A percentile compares a stretch with the other conserved stretches of the same genome.
Conservation (phyloP, 768 basidiomycete genomes). For the Pisolithus marmoratus region DNA sequence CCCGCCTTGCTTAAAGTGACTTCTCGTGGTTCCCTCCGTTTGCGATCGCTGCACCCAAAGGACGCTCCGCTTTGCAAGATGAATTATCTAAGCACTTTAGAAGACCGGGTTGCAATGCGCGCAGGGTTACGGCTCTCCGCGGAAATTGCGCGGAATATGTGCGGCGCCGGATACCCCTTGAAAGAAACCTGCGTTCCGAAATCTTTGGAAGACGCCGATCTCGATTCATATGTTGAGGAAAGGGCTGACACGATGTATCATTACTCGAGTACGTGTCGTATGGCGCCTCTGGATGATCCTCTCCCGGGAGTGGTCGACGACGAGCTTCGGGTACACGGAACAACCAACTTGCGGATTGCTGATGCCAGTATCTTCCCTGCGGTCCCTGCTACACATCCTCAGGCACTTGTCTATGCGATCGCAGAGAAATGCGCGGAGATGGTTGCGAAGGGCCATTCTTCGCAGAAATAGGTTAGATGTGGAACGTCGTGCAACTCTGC, state of each 20-base stretch:
- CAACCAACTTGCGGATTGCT: constrained; percentile 36
- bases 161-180: constrained; percentile 16
- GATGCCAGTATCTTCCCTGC: constrained; percentile 30
- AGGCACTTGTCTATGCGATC: constrained; percentile 29
- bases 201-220: not conserved
- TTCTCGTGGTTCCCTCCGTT: constrained; percentile 14
- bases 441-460: constrained; percentile 9
- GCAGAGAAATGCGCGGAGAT: constrained; percentile 37
- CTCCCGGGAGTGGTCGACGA: constrained; percentile 42
- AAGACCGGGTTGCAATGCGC: constrained; percentile 14
- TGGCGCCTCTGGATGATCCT: constrained; percentile 21
- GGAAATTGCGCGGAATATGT: constrained; percentile 18
- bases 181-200: not conserved
- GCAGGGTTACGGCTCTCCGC: constrained; percentile 7
- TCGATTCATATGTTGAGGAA: not conserved
- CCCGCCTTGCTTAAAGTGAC: constrained; percentile 19
- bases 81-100: not conserved
- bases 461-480: not conserved
- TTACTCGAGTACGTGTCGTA: constrained; percentile 33
- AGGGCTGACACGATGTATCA: constrained; percentile 27
- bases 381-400: constrained; percentile 27
- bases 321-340: constrained; percentile 40
- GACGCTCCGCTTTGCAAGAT: constrained; percentile 13
- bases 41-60: constrained; percentile 13
- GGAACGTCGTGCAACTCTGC: too few species aligned